Evolutionary conservation across 2,329 filamentous ascomycete genomes (phyloP).

Genomic region (Zalaria sp.): DNA sequence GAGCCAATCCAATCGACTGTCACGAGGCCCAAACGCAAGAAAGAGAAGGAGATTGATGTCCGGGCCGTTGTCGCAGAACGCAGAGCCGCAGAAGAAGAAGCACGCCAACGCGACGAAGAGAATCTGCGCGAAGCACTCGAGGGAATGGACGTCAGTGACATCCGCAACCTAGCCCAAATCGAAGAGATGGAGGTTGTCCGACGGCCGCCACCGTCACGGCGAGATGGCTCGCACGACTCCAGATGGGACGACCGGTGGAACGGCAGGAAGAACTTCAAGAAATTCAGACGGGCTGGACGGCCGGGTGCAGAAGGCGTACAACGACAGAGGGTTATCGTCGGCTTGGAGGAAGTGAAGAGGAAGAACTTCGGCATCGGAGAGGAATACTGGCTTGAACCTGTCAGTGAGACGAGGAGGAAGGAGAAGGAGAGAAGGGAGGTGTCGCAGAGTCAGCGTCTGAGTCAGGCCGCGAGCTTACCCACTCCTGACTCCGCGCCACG

Average conservation of each 20-base stretch:
- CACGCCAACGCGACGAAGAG: slow-evolving; percentile 51
- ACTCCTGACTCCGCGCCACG: not conserved
- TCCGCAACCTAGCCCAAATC: slow-evolving; percentile 61
- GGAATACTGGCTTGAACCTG: slow-evolving; percentile 54
- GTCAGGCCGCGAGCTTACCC: slow-evolving; percentile 4
- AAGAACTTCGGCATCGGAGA: slow-evolving; percentile 64
- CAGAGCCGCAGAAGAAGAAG: slow-evolving; percentile 38
- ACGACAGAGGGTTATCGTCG: slow-evolving; percentile 49
- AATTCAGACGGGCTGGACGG: slow-evolving; percentile 44
- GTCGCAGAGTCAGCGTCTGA: slow-evolving; percentile 9
- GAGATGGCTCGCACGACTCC: slow-evolving; percentile 32
- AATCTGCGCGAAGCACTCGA: slow-evolving; percentile 41
- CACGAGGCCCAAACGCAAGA: slow-evolving; percentile 29
- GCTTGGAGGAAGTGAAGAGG: slow-evolving; percentile 54
- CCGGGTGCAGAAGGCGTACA: slow-evolving; percentile 21
- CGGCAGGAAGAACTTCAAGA: slow-evolving; percentile 91
- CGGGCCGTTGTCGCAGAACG: slow-evolving; percentile 46
- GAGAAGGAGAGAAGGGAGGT: slow-evolving; percentile 6
- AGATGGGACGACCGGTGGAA: slow-evolving; percentile 88
- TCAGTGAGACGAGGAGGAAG: slow-evolving; percentile 11
- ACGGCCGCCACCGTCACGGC: slow-evolving; percentile 11
- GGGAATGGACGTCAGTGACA: slow-evolving; percentile 54
- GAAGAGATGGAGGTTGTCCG: slow-evolving; percentile 57
- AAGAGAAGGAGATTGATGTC: slow-evolving; percentile 52
- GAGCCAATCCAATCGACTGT: slow-evolving; percentile 8